phyloP scores from a whole-genome alignment of 805 yeast species.

The Kluyveromyces aestuarii region DNA sequence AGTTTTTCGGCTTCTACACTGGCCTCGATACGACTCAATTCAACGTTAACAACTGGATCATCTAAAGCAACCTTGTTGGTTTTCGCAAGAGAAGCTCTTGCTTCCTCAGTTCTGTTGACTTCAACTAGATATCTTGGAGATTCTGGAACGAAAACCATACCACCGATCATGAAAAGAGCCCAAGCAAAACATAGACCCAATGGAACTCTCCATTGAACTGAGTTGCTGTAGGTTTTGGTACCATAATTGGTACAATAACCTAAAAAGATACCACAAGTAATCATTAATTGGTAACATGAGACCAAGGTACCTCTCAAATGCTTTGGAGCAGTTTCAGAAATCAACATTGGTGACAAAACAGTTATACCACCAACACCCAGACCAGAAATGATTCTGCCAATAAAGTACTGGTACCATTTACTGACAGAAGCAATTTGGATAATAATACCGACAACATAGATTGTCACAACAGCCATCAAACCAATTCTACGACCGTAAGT shows the following conservation, averaged over 20 bases:
- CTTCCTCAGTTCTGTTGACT: slow-evolving; percentile 48
- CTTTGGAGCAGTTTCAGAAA: slow-evolving; percentile 33
- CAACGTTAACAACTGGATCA: slow-evolving; percentile 45
- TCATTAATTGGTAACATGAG: slow-evolving; percentile 59
- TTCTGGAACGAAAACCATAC: slow-evolving; percentile 54
- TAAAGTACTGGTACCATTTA: slow-evolving; percentile 61
- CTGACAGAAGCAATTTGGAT: slow-evolving; percentile 47
- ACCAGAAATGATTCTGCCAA: slow-evolving; percentile 65
- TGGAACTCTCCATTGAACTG: slow-evolving; percentile 67
- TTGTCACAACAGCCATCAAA: slow-evolving; percentile 47
- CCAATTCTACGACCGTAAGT: slow-evolving; percentile 56
- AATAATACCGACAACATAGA: slow-evolving; percentile 57
- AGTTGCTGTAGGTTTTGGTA: slow-evolving; percentile 29
- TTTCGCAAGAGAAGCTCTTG: slow-evolving; percentile 47
- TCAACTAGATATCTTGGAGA: slow-evolving; percentile 61
- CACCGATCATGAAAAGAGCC: slow-evolving; percentile 31
- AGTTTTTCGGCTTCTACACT: slow-evolving; percentile 50
- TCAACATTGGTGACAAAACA: slow-evolving; percentile 65
- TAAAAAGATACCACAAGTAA: slow-evolving; percentile 64
- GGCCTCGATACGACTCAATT: slow-evolving; percentile 47
- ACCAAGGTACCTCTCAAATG: slow-evolving; percentile 62
- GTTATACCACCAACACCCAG: slow-evolving; percentile 70
- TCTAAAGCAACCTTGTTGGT: slow-evolving; percentile 49
- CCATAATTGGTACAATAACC: slow-evolving; percentile 71
- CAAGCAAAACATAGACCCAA: slow-evolving; percentile 46